These are phyloP conservation scores for Fusarium liriodendri DNA, from an alignment of 2,329 filamentous ascomycete species.

Conservation along the genomic window DNA sequence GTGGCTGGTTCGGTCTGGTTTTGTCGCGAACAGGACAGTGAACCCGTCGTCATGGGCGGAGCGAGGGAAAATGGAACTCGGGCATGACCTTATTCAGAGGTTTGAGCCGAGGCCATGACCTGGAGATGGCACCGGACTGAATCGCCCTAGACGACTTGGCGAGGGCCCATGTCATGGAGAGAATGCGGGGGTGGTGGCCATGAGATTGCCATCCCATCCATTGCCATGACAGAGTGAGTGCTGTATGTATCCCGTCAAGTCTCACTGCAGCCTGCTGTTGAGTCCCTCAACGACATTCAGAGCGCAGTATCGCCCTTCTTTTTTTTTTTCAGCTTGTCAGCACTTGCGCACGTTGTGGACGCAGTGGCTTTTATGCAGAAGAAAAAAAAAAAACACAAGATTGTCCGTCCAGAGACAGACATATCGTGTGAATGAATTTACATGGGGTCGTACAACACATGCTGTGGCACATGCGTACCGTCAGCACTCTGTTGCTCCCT, in stretches of 20 bases:
- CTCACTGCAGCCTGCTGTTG: not conserved
- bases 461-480: conserved; percentile 9
- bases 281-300: not conserved
- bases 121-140: not conserved
- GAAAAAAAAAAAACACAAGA: not conserved
- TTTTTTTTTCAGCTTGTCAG: conserved; percentile 22
- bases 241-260: not conserved
- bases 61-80: conserved; percentile 3
- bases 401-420: not conserved
- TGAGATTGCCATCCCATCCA: not conserved
- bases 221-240: not conserved
- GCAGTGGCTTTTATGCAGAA: not conserved
- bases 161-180: not conserved
- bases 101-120: conserved; percentile 37
- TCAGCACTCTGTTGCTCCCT: conserved; percentile 32
- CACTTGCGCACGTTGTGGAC: conserved; percentile 8
- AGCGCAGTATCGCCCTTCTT: not conserved
- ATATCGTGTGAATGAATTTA: not conserved
- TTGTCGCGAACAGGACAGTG: not conserved
- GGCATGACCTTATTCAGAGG: conserved; percentile 29
- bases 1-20: not conserved
- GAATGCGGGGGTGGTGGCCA: not conserved
- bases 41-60: not conserved
- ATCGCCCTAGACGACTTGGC: not conserved
- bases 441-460: conserved; percentile 18